Conservation (phyloP, 2,329 filamentous ascomycete genomes). For the Fulvia fulva region DNA sequence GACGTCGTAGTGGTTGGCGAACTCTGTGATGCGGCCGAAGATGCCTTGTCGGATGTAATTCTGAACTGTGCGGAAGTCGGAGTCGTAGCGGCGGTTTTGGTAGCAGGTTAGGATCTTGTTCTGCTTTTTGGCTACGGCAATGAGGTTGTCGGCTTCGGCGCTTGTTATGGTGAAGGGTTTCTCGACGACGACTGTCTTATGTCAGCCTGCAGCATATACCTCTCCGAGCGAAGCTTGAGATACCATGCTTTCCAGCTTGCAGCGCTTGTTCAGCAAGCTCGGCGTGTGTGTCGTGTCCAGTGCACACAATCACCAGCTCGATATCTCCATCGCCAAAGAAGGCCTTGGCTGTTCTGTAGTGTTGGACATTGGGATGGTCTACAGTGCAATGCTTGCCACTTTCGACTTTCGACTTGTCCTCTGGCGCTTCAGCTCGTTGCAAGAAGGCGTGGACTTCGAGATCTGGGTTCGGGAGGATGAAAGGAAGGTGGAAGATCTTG, state of each 20-base stretch:
- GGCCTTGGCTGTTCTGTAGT: conserved; percentile 32
- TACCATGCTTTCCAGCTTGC: conserved; percentile 38
- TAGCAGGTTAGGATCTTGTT: conserved; percentile 36
- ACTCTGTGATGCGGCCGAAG: conserved; percentile 33
- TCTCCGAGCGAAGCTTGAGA: too few relatives aligned
- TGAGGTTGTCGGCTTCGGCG: conserved; percentile 34
- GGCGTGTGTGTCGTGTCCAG: conserved; percentile 32
- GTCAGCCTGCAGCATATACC: too few relatives aligned
- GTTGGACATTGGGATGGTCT: conserved; percentile 43
- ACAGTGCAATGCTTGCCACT: conserved; percentile 45
- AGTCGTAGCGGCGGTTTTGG: conserved; percentile 39
- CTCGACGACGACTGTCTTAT: conserved; percentile 41
- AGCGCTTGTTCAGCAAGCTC: conserved; percentile 34
- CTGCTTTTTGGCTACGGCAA: conserved; percentile 30
- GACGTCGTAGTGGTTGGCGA: conserved; percentile 38
- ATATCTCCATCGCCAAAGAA: conserved; percentile 36
- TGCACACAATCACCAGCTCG: conserved; percentile 37
- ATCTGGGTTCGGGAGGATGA: conserved; percentile 46
- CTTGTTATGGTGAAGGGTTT: conserved; percentile 37
- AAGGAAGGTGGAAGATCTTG: conserved; percentile 50
- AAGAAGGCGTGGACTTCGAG: conserved; percentile 47
- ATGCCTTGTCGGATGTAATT: conserved; percentile 21
- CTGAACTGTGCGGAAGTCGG: conserved; percentile 37
- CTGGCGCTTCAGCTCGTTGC: conserved; percentile 43
- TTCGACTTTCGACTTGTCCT: conserved; percentile 26